These are phyloP conservation scores for Fusarium sp. DNA, from an alignment of 2,329 filamentous ascomycete species.

Conservation along the genomic window DNA sequence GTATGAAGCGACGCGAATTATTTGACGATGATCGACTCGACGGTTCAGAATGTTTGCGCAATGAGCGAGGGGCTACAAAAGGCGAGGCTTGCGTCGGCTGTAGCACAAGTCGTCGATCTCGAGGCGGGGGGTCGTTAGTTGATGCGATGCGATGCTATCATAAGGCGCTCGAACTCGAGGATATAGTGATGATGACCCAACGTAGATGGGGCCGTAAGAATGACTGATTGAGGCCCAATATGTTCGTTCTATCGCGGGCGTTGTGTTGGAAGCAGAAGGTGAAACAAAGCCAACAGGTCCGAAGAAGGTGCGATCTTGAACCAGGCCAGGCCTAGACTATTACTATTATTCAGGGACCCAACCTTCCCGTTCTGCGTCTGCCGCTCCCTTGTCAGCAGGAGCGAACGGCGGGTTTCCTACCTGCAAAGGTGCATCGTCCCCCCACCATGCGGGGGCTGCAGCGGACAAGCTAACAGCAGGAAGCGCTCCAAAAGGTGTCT, in stretches of 20 bases:
- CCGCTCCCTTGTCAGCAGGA: constrained; percentile 29
- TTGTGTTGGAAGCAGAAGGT: constrained; percentile 28
- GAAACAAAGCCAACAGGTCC: constrained; percentile 16
- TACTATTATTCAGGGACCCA: constrained; percentile 34
- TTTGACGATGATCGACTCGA: constrained; percentile 18
- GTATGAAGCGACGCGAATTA: constrained; percentile 14
- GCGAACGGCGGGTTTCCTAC: constrained; percentile 21
- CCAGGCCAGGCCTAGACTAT: constrained; percentile 13
- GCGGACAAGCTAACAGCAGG: constrained; percentile 8
- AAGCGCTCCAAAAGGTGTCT: constrained; percentile 25
- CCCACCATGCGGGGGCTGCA: constrained; percentile 38
- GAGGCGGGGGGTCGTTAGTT: background rate
- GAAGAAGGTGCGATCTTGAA: constrained; percentile 22
- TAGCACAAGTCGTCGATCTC: constrained; percentile 15
- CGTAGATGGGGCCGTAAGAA: background rate
- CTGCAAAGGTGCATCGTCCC: constrained; percentile 32
- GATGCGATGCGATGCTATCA: background rate
- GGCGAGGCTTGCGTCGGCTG: constrained; percentile 18
- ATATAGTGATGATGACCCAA: background rate
- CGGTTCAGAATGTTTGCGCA: constrained; percentile 24
- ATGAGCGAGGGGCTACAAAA: constrained; percentile 17
- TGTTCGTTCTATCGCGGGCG: background rate
- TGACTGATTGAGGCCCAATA: background rate
- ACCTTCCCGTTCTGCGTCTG: constrained; percentile 9
- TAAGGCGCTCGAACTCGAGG: background rate